Evolutionary conservation across 2,329 filamentous ascomycete genomes (phyloP).

Genomic region (Nigrospora sphaerica): DNA sequence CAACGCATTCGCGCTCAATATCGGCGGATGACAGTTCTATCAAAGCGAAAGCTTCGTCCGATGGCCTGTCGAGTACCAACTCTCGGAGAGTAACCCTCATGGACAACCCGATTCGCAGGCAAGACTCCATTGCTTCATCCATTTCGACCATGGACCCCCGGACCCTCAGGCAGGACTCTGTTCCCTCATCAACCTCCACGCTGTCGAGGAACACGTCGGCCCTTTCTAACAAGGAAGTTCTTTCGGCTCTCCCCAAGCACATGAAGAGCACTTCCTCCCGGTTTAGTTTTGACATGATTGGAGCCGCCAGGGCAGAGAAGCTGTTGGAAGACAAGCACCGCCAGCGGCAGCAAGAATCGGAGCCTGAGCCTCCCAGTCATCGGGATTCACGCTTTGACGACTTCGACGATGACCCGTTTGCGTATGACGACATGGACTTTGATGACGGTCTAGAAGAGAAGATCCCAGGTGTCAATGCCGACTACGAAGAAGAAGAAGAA

Average conservation of each 20-base stretch:
- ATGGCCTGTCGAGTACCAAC: conserved; percentile 4
- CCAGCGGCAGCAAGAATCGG: conserved; percentile 57
- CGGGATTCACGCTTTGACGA: conserved; percentile 53
- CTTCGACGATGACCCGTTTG: conserved; percentile 53
- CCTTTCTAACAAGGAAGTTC: conserved; percentile 34
- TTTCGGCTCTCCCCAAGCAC: conserved; percentile 49
- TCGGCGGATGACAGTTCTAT: conserved; percentile 17
- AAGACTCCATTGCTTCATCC: not conserved
- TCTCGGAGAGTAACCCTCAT: conserved; percentile 4
- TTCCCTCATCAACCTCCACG: conserved; percentile 27
- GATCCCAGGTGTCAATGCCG: conserved; percentile 52
- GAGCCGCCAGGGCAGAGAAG: conserved; percentile 60
- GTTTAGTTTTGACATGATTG: conserved; percentile 77
- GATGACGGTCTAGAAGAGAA: conserved; percentile 59
- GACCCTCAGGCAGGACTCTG: conserved; percentile 15
- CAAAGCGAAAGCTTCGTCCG: conserved; percentile 10
- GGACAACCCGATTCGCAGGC: not conserved
- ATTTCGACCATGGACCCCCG: not conserved
- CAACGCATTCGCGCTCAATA: conserved; percentile 23
- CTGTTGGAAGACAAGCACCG: conserved; percentile 67
- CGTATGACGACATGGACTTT: conserved; percentile 58
- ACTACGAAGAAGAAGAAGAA: conserved; percentile 35
- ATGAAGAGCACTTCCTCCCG: conserved; percentile 73
- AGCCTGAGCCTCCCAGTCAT: conserved; percentile 28
- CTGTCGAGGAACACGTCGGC: conserved; percentile 46